Base-by-base conservation (phyloP, 2,329 filamentous ascomycete genomes). In the Juglanconis juglandina region DNA sequence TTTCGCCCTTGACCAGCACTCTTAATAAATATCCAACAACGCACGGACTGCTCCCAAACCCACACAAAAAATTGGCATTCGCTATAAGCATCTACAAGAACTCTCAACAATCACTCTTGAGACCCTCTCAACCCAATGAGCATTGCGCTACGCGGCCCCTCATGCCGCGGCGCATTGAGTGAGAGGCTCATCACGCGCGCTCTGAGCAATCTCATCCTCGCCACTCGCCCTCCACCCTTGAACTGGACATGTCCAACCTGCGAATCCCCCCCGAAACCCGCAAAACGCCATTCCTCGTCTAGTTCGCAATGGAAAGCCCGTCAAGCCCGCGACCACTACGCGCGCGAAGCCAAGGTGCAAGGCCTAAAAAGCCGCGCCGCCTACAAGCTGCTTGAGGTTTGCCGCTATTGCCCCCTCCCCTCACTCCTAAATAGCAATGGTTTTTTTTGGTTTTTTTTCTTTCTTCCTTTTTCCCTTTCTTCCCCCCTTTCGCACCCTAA, bases 331-430 rank as follows among this genome's bases (percentile, higher is more conserved):
- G 95, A 99, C 76, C 76, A 75, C 17, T 96, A 87, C 71, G 84
- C 89, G 0, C 85, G 84, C 59, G 85, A 90, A 67, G 93, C 95
- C 50, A 89, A 87, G 69, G 86, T 96, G 2, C 83, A 90, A 66
- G 88, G 88, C 0, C 77, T 97, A 60, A 97, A 94, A 75, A 96
- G 92, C 68, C 86, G 95, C 64, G 95, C 95, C 33, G 95, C 93
- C 0, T 97, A 95, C 74, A 99, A 99, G 75, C 79, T 99, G 9
- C 76, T 97, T 17, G 90, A 97, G 80, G 92, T 92, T 71, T 37
- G 69, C 68, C n/a, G n/a, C 5, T 30, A 10, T 51, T 14, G 46
- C 11, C n/a, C n/a, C 17, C 6, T 47, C 2, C 10, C 39, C 35
- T 32, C 6, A 10, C n/a, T 17, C 17, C 17, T 2, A 17, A 17